A percentile compares a stretch with the other conserved stretches of the same genome.
These are phyloP conservation scores for Sclerospora graminicola DNA, from an alignment of 352 stramenopile genomes.

Conservation along the genomic window DNA sequence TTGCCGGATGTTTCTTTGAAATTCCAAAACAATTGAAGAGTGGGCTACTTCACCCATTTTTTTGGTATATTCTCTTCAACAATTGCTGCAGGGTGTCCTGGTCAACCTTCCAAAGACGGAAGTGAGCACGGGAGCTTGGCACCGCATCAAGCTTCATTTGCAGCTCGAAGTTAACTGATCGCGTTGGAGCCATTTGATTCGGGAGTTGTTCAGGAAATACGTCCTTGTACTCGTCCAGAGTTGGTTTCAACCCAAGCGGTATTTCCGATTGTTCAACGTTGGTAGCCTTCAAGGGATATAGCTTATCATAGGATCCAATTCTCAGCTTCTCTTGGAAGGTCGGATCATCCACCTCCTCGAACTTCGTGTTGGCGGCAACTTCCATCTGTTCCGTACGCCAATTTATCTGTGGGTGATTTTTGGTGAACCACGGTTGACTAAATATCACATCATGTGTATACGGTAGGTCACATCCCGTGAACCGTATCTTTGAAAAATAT, in stretches of 20 bases:
- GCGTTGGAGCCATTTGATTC: conserved; percentile 5
- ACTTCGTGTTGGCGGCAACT: not conserved
- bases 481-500: conserved; percentile 2
- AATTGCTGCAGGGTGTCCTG: conserved; percentile 6
- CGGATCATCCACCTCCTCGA: conserved; percentile 2
- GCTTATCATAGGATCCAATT: not conserved
- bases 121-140: conserved; percentile 3
- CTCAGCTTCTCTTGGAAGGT: not conserved
- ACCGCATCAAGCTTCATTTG: conserved; percentile 13
- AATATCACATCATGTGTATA: conserved; percentile 9
- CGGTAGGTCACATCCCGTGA: conserved; percentile 5
- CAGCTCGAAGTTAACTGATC: conserved; percentile 11
- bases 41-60: conserved; percentile 17
- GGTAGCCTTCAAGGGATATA: conserved; percentile 6
- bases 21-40: conserved; percentile 16
- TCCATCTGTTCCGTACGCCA: conserved; percentile 4
- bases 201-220: conserved; percentile 9
- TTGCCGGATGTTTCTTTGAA: conserved; percentile 9
- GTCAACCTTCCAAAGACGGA: conserved; percentile 5
- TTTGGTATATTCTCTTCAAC: conserved; percentile 9
- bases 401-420: conserved; percentile 4
- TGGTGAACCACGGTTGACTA: conserved; percentile 9
- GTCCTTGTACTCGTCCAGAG: conserved; percentile 1
- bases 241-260: not conserved
- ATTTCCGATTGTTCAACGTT: not conserved